Percentiles rank a stretch among this genome's conserved stretches.
phyloP scores from a whole-genome alignment of 2,329 filamentous ascomycete species.

The Diaporthe sp. region DNA sequence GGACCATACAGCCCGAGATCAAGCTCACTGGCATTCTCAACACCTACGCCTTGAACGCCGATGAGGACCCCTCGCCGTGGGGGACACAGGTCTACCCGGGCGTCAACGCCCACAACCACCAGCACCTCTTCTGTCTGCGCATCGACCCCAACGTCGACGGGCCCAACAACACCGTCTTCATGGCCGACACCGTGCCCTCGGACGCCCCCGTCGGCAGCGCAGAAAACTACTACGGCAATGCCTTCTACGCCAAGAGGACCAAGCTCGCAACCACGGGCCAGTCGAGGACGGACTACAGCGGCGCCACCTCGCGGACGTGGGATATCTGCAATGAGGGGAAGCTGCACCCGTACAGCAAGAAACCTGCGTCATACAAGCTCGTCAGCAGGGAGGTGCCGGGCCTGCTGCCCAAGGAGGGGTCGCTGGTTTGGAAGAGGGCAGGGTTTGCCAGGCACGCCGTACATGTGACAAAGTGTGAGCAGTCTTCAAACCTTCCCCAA shows the following conservation, averaged over 20 bases:
- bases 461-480: slow-evolving; percentile 88
- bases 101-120: slow-evolving; percentile 95
- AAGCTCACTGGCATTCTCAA: slow-evolving; percentile 93
- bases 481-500: background rate
- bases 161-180: slow-evolving; percentile 84
- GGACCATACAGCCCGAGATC: slow-evolving; percentile 91
- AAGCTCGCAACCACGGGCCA: slow-evolving; percentile 78
- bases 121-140: slow-evolving; percentile 93
- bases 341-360: slow-evolving; percentile 86
- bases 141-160: slow-evolving; percentile 91
- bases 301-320: slow-evolving; percentile 83
- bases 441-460: slow-evolving; percentile 89
- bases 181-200: slow-evolving; percentile 79
- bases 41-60: slow-evolving; percentile 84
- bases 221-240: slow-evolving; percentile 91
- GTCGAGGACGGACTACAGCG: slow-evolving; percentile 83
- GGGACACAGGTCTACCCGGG: slow-evolving; percentile 90
- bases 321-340: slow-evolving; percentile 88
- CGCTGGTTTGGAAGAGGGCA: slow-evolving; percentile 89
- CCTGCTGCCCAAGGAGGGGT: slow-evolving; percentile 82
- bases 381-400: slow-evolving; percentile 85
- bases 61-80: slow-evolving; percentile 87
- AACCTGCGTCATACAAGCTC: slow-evolving; percentile 88
- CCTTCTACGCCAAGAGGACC: slow-evolving; percentile 87
- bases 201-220: slow-evolving; percentile 80